Base-by-base conservation (phyloP, 202 grass and related monocot genomes). In the Brachypodium distachyon region DNA sequence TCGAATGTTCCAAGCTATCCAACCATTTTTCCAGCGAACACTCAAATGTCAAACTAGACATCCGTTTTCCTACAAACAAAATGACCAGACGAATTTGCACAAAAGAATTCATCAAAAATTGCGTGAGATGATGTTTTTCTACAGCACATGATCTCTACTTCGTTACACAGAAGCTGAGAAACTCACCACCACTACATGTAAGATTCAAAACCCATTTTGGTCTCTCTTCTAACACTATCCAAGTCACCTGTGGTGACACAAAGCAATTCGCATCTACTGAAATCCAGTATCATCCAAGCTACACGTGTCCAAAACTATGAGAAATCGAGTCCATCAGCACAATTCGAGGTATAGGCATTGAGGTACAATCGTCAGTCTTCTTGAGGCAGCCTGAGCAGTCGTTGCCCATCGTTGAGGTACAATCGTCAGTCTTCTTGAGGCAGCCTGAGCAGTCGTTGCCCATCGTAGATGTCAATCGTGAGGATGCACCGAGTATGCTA, bases 91-190 rank as follows among this genome's bases (percentile, higher is more conserved):
- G 3, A 68, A 59, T 16, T 9, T 4, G 1, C 61, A 51, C 23
- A 65, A 65, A 76, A 77, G 16, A 79, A 85, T 44, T 27, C 9
- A 79, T 81, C 82, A 88, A 88, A 88, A 72, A 42, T 77, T 81
- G 76, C 55, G 48, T 40, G 8, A 36, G 22, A 58, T 40, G 51
- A 56, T 56, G 44, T 37, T 38, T 38, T 70, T 41, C 49, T 70
- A 74, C 60, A 74, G 47, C 54, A 61, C 60, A 61, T 27, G 73
- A 73, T 17, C 57, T 50, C 86, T 81, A 70, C 72, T 7, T 50
- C 17, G 47, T 19, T 28, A 41, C 32, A 25, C 47, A 50, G n/a
- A 28, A 81, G 48, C 63, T 23, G 12, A 51, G 40, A 40, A 80
- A 43, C 31, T 22, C 47, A 5, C 31, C 61, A 14, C 52, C 16